Percentiles rank a stretch among this genome's conserved stretches.
Conservation (phyloP, 768 basidiomycete genomes). For the Collybia sp. region DNA sequence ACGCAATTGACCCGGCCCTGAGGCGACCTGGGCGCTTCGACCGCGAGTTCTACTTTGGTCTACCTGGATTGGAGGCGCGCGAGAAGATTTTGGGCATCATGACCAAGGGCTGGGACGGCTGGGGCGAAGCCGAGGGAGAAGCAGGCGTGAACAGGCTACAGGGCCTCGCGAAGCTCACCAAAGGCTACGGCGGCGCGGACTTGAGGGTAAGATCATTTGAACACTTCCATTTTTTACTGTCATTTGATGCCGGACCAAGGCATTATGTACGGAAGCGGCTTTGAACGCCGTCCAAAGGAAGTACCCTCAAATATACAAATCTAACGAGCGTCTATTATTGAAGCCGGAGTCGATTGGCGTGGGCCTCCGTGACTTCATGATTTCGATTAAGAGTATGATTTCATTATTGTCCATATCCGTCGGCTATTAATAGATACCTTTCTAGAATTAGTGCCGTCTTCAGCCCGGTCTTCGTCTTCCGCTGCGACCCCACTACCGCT, state of each 20-base stretch:
- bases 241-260: conserved; percentile 36
- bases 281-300: conserved; percentile 93
- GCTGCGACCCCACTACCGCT: conserved; percentile 79
- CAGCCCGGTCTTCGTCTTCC: conserved; percentile 85
- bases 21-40: conserved; percentile 94
- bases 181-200: conserved; percentile 98
- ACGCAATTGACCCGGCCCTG: conserved; percentile 95
- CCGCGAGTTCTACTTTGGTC: conserved; percentile 94
- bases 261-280: conserved; percentile 94
- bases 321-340: conserved; percentile 77
- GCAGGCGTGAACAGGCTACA: conserved; percentile 21
- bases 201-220: conserved; percentile 66
- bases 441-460: conserved; percentile 89
- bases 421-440: conserved; percentile 2
- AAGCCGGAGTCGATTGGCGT: conserved; percentile 84
- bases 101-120: conserved; percentile 86
- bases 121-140: conserved; percentile 40
- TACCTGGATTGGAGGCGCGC: conserved; percentile 80
- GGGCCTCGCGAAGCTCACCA: conserved; percentile 84
- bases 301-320: conserved; percentile 97
- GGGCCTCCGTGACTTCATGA: conserved; percentile 91
- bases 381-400: conserved; percentile 86
- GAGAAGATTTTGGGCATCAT: conserved; percentile 89
- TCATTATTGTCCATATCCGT: conserved; percentile 2
- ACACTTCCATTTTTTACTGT: conserved; percentile 2